These are phyloP conservation scores for Tetrapyrgos nigripes DNA, from an alignment of 1,284 basidiomycete species.

Conservation along the genomic window DNA sequence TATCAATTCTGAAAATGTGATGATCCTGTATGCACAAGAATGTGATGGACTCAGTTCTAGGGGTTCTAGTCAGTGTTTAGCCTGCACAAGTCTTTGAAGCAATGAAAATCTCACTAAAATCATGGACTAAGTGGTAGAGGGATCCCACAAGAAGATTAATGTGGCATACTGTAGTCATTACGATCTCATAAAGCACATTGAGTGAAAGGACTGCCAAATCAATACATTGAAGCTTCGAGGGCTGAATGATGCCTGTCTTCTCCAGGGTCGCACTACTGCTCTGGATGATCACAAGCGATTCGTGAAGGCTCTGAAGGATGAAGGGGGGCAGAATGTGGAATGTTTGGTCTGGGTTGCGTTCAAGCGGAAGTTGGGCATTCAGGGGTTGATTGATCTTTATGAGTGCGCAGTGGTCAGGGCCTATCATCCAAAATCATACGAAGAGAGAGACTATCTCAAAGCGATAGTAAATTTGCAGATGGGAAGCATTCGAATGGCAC, in stretches of 20 bases:
- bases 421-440: too few species aligned
- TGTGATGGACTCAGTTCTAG: conserved; percentile 12
- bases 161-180: conserved; percentile 17
- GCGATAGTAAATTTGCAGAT: neutral
- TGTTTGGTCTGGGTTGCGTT: conserved; percentile 9
- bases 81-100: conserved; percentile 19
- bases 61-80: conserved; percentile 8
- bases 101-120: conserved; percentile 19
- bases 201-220: conserved; percentile 18
- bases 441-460: neutral
- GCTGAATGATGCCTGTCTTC: conserved; percentile 27
- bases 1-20: conserved; percentile 14
- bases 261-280: conserved; percentile 19
- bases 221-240: conserved; percentile 22
- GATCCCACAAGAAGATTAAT: conserved; percentile 19
- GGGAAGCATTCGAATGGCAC: conserved; percentile 25
- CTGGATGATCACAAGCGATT: conserved; percentile 24
- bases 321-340: neutral
- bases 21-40: conserved; percentile 19
- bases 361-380: conserved; percentile 2
- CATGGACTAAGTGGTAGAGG: conserved; percentile 18
- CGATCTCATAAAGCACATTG: conserved; percentile 17
- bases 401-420: neutral
- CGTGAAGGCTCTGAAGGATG: conserved; percentile 4
- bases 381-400: neutral